Evolutionary conservation across 78 protist species (phyloP), one percentile per base, ranked within the genome.

Genomic region (Dictyostelium firmibasis): DNA sequence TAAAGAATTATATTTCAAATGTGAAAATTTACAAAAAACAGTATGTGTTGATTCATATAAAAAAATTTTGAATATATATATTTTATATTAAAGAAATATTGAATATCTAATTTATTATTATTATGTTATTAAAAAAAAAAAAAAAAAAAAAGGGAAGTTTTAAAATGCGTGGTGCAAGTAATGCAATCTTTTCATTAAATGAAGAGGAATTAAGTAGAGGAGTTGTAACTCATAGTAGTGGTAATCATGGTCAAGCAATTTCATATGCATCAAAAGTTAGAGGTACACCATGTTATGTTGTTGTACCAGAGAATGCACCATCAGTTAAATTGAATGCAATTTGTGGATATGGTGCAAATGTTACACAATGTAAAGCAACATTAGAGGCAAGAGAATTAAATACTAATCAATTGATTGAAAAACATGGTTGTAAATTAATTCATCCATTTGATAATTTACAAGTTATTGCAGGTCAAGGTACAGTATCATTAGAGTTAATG

Each of bases 381-480:
- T 94, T 78, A 76, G 78, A 57, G 13, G 96, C 93, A 16, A 53
- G 96, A 31, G 96, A 93, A 60, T 62, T 13, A 5, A 43, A 77
- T 41, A 25, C 36, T 10, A 62, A 82, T 43, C 18, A 5, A 5
- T 57, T 67, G 3, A 92, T 96, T 10, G 70, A 38, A 27, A n/a
- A 47, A 36, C 89, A 83, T 47, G 95, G 95, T 11, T 84, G 94
- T 29, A 60, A 50, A 1, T 35, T 94, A 27, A 50, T 97, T 33
- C 98, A 82, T 75, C 98, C 98, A 74, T 97, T 95, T 57, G 83
- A 97, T 75, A 87, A 98, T 64, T 33, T 14, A 29, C 31, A 20
- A 33, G 97, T 97, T 16, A 92, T 97, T 41, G 92, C 97, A 10
- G 98, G 98, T 23, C 98, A 97, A 77, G 98, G 98, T 47, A 97